Conservation (phyloP, 2,329 filamentous ascomycete species). For the Lachnellula suecica region DNA sequence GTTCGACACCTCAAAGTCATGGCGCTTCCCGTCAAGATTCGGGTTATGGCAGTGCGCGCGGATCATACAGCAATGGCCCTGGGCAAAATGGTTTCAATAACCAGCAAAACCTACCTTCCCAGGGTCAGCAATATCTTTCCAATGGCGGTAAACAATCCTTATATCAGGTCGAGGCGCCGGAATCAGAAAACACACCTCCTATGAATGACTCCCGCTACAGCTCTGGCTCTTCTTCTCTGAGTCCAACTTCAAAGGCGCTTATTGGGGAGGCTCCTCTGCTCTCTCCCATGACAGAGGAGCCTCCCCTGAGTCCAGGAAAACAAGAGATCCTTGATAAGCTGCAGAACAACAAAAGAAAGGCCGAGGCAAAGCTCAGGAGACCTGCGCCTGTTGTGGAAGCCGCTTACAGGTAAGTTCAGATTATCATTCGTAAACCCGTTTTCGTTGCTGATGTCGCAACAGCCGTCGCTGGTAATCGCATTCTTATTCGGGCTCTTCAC, state of each 20-base stretch:
- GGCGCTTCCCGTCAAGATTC: constrained; percentile 27
- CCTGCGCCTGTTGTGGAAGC: constrained; percentile 39
- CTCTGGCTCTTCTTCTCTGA: too few relatives aligned
- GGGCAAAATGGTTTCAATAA: constrained; percentile 11
- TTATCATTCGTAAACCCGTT: constrained; percentile 4
- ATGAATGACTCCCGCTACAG: not conserved
- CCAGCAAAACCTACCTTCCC: constrained; percentile 8
- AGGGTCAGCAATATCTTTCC: not conserved
- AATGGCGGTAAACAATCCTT: not conserved
- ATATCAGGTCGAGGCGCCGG: not conserved
- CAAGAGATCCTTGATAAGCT: constrained; percentile 31
- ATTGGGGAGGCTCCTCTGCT: not conserved
- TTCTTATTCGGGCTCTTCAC: not conserved
- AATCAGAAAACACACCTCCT: not conserved
- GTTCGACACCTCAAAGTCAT: constrained; percentile 7
- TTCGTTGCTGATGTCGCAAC: constrained; percentile 18
- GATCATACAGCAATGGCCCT: constrained; percentile 26
- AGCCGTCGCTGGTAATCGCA: constrained; percentile 40
- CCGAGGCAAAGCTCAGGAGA: constrained; percentile 34
- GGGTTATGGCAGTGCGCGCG: constrained; percentile 28
- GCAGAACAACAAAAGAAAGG: constrained; percentile 17
- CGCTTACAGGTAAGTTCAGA: constrained; percentile 36
- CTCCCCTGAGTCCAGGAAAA: constrained; percentile 26
- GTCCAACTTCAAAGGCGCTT: not conserved
- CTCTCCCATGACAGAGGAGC: constrained; percentile 9